phyloP scores from a whole-genome alignment of 371 early-diverging fungal species.

The Dinochytrium kinnereticum region DNA sequence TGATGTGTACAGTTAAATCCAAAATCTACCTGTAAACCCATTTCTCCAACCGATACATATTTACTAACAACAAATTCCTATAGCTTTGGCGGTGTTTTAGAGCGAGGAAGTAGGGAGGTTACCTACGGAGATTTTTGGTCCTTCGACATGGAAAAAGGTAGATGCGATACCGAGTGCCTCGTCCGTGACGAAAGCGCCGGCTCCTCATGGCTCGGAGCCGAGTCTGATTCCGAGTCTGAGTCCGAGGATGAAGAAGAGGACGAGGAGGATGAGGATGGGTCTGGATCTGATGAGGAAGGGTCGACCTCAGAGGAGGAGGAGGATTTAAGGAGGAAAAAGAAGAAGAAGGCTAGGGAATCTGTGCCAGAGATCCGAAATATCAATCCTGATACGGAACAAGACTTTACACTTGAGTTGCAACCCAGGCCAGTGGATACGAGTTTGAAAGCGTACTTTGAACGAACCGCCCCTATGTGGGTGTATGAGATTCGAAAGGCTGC shows the following conservation, averaged over 20 bases:
- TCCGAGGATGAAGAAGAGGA: slow-evolving; percentile 47
- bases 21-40: slow-evolving; percentile 54
- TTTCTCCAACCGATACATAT: neutral
- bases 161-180: slow-evolving; percentile 52
- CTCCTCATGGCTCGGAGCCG: slow-evolving; percentile 57
- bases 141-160: slow-evolving; percentile 66
- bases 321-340: neutral
- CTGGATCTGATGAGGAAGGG: slow-evolving; percentile 19
- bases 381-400: neutral
- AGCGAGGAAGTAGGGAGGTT: slow-evolving; percentile 59
- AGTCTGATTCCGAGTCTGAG: slow-evolving; percentile 52
- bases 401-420: neutral
- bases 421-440: slow-evolving; percentile 21
- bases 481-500: slow-evolving; percentile 16
- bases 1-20: slow-evolving; percentile 60
- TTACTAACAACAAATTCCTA: neutral
- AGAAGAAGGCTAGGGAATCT: neutral
- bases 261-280: slow-evolving; percentile 37
- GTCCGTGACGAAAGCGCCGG: slow-evolving; percentile 51
- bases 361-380: neutral
- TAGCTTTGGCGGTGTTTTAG: slow-evolving; percentile 64
- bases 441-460: slow-evolving; percentile 31
- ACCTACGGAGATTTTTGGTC: slow-evolving; percentile 65
- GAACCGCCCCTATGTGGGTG: slow-evolving; percentile 29
- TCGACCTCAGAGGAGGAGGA: neutral